Evolutionary conservation across 1,139 yeast genomes (phyloP).

Genomic region (Lodderomyces margitis): DNA sequence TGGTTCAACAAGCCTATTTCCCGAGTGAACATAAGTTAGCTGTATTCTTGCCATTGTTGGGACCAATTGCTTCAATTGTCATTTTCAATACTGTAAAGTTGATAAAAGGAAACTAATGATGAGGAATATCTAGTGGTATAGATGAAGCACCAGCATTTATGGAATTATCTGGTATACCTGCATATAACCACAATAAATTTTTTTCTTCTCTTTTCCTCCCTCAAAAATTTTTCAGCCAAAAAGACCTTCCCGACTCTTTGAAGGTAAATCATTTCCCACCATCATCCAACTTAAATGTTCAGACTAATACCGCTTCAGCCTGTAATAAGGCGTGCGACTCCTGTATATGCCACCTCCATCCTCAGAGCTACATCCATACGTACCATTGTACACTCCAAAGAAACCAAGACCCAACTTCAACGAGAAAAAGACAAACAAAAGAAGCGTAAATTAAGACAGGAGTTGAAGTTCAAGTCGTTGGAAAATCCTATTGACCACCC

Average conservation of each 20-base stretch:
- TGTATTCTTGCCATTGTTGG: constrained; percentile 83
- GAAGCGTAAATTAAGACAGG: constrained; percentile 21
- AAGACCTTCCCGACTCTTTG: too few species aligned
- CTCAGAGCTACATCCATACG: background rate
- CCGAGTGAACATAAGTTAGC: constrained; percentile 96
- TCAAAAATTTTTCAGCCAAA: too few species aligned
- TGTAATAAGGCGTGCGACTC: background rate
- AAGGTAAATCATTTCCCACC: too few species aligned
- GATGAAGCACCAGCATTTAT: too few species aligned
- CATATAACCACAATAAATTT: too few species aligned
- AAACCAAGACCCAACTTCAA: constrained; percentile 4
- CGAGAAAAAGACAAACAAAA: constrained; percentile 15
- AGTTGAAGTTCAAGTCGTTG: constrained; percentile 31
- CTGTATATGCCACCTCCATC: background rate
- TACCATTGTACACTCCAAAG: constrained; percentile 4
- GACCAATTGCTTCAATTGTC: constrained; percentile 78
- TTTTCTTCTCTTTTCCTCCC: too few species aligned
- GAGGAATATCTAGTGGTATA: too few species aligned
- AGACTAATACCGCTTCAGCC: constrained; percentile 4
- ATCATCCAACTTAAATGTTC: too few species aligned
- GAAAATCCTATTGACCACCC: constrained; percentile 55
- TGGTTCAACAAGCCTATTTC: constrained; percentile 92
- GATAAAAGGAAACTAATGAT: constrained; percentile 11
- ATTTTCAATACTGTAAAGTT: constrained; percentile 50
- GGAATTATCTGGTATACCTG: too few species aligned